A percentile compares a stretch with the other conserved stretches of the same genome.
Evolutionary conservation across 140 eudicot genomes (phyloP).

Genomic region (Cichorium intybus): DNA sequence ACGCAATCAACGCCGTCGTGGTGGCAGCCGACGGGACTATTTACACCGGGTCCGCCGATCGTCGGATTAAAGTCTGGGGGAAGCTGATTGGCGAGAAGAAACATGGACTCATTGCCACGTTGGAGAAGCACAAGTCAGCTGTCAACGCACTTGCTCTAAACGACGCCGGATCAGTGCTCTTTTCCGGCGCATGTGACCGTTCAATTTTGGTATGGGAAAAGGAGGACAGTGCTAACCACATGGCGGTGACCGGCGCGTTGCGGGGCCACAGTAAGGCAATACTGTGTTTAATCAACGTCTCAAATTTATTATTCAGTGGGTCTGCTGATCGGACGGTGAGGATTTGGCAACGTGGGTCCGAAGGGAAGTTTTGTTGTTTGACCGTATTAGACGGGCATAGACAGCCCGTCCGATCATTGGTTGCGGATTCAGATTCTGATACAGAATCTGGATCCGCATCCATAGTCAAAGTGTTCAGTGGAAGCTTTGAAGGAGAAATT

Average conservation of each 20-base stretch:
- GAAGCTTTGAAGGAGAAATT: slow-evolving; percentile 60
- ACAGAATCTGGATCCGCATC: slow-evolving; percentile 11
- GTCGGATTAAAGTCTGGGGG: slow-evolving; percentile 60
- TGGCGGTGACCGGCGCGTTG: slow-evolving; percentile 81
- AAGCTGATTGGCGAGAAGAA: slow-evolving; percentile 27
- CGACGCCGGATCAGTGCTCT: slow-evolving; percentile 58
- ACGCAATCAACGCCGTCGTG: slow-evolving; percentile 75
- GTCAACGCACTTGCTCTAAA: slow-evolving; percentile 78
- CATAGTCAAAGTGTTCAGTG: slow-evolving; percentile 42
- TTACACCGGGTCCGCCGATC: slow-evolving; percentile 86
- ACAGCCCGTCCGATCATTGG: slow-evolving; percentile 70
- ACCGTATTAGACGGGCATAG: slow-evolving; percentile 60
- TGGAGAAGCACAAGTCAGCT: slow-evolving; percentile 88
- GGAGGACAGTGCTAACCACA: slow-evolving; percentile 73
- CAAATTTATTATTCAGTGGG: slow-evolving; percentile 70
- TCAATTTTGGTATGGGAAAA: slow-evolving; percentile 96
- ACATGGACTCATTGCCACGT: slow-evolving; percentile 42
- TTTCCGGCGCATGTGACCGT: slow-evolving; percentile 91
- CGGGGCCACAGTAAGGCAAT: slow-evolving; percentile 81
- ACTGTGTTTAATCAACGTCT: slow-evolving; percentile 56
- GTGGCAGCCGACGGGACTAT: slow-evolving; percentile 54
- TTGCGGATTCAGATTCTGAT: slow-evolving; percentile 36
- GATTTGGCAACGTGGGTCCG: slow-evolving; percentile 73
- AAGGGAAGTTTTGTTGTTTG: slow-evolving; percentile 69
- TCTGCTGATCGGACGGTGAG: slow-evolving; percentile 95